phyloP scores from a whole-genome alignment of 257 asterid species.

The Cruciata laevipes region DNA sequence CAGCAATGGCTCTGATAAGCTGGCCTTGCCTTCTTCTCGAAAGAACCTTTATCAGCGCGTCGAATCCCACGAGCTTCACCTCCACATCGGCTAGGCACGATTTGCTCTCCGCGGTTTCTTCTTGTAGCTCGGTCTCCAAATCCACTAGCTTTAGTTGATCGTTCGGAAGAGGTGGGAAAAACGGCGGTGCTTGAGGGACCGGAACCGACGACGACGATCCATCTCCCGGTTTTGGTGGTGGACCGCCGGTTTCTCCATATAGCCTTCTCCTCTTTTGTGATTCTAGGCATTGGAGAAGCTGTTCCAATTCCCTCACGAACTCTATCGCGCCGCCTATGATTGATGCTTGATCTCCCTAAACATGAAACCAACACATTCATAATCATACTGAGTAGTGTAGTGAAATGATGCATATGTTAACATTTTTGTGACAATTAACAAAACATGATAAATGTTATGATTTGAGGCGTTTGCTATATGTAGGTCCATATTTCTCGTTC shows the following conservation, averaged over 20 bases:
- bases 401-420: not conserved
- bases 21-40: slow-evolving; percentile 75
- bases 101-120: slow-evolving; percentile 73
- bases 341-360: slow-evolving; percentile 95
- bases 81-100: slow-evolving; percentile 83
- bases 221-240: slow-evolving; percentile 27
- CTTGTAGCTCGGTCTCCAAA: slow-evolving; percentile 41
- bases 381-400: not conserved
- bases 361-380: not conserved
- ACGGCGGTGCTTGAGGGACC: slow-evolving; percentile 18
- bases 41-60: slow-evolving; percentile 71
- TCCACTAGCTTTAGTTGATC: slow-evolving; percentile 37
- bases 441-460: too few species aligned
- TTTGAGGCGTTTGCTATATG: too few species aligned
- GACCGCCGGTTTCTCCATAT: slow-evolving; percentile 40
- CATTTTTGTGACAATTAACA: too few species aligned
- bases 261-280: slow-evolving; percentile 83
- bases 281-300: slow-evolving; percentile 89
- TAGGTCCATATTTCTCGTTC: too few species aligned
- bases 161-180: slow-evolving; percentile 35
- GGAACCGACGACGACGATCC: slow-evolving; percentile 23
- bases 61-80: slow-evolving; percentile 75
- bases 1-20: slow-evolving; percentile 70
- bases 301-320: slow-evolving; percentile 84
- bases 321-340: slow-evolving; percentile 96